Conservation (phyloP, 257 asterid species). For the Ehretia macrophylla region DNA sequence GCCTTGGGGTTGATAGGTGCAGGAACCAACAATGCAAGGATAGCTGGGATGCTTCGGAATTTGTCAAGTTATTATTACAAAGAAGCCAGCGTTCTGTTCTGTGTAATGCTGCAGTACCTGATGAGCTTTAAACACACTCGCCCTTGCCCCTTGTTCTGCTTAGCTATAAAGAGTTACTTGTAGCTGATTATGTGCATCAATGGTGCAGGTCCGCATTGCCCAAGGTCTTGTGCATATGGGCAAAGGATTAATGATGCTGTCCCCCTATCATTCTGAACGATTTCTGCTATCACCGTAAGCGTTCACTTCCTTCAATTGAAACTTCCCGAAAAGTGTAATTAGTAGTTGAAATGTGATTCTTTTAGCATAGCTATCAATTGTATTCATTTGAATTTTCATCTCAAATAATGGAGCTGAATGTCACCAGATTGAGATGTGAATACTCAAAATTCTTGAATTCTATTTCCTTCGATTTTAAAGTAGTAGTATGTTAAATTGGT, state of each 20-base stretch:
- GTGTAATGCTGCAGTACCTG: slow-evolving; percentile 42
- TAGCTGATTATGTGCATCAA: slow-evolving; percentile 1
- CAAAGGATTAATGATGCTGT: slow-evolving; percentile 79
- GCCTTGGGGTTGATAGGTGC: slow-evolving; percentile 96
- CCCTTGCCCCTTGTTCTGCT: too few relatives aligned
- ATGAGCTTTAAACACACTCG: not conserved
- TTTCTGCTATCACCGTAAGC: slow-evolving; percentile 81
- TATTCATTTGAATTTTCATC: too few relatives aligned
- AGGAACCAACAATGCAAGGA: slow-evolving; percentile 98
- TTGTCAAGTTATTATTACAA: slow-evolving; percentile 94
- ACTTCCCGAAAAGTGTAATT: not conserved
- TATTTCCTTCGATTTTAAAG: too few relatives aligned
- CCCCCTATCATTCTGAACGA: slow-evolving; percentile 89
- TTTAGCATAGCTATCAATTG: too few relatives aligned
- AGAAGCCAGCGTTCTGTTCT: slow-evolving; percentile 94
- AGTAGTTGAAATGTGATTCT: too few relatives aligned
- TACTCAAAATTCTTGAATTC: too few relatives aligned
- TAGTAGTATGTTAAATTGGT: too few relatives aligned
- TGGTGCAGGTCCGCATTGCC: slow-evolving; percentile 83
- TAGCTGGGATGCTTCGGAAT: slow-evolving; percentile 97
- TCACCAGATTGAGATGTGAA: too few relatives aligned
- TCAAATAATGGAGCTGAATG: too few relatives aligned
- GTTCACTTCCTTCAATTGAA: not conserved
- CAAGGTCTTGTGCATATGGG: slow-evolving; percentile 95
- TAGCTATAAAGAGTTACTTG: not conserved